Percentiles rank a stretch among this genome's conserved stretches.
phyloP scores from a whole-genome alignment of 2,329 filamentous ascomycete species.

The Rhynchosporium graminicola region DNA sequence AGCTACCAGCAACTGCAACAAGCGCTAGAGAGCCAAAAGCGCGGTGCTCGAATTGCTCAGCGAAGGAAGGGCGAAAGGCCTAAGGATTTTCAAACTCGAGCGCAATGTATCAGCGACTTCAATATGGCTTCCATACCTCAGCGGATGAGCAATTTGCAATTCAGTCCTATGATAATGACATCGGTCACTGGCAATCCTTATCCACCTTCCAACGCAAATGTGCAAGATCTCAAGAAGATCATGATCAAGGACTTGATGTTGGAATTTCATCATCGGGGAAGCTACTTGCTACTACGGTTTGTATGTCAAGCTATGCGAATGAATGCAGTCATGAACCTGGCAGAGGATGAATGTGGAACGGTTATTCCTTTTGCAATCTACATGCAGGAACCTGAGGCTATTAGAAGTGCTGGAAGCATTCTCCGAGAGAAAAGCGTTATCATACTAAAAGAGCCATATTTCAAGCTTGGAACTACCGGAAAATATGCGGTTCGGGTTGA shows the following conservation, averaged over 20 bases:
- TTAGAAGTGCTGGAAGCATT: too few species aligned
- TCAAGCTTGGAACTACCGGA: neutral
- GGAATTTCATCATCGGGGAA: too few species aligned
- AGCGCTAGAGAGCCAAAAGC: neutral
- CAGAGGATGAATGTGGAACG: too few species aligned
- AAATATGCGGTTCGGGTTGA: neutral
- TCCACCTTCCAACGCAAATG: too few species aligned
- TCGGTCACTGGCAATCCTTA: neutral
- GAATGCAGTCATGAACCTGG: too few species aligned
- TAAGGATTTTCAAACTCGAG: neutral
- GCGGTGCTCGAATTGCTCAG: neutral
- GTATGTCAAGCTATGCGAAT: too few species aligned
- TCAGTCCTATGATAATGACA: neutral
- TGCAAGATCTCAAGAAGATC: too few species aligned
- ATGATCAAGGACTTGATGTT: too few species aligned
- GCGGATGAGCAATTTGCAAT: neutral
- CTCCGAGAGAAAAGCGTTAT: too few species aligned
- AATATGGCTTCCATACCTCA: slow-evolving; percentile 2
- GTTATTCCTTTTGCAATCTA: too few species aligned
- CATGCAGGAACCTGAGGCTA: too few species aligned
- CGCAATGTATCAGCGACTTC: slow-evolving; percentile 2
- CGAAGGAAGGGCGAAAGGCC: slow-evolving; percentile 6
- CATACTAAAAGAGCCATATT: neutral
- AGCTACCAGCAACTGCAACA: neutral
- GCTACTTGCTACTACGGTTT: too few species aligned